These are phyloP conservation scores for Collybia nuda DNA, from an alignment of 768 basidiomycete genomes.

Conservation along the genomic window DNA sequence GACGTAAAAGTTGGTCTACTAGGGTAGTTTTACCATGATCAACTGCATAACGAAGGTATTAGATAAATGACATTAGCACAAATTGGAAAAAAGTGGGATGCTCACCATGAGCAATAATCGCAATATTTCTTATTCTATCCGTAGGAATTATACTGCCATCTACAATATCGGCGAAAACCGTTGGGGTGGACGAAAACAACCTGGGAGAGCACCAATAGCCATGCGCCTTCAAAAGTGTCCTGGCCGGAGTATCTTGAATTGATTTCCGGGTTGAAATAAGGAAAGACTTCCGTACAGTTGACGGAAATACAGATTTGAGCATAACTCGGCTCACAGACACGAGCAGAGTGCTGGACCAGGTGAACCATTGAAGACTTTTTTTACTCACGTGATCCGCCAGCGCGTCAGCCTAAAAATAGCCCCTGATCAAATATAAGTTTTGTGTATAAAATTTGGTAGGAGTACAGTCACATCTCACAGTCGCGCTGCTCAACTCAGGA, in stretches of 20 bases:
- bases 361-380: no score
- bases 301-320: no score
- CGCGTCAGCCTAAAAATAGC: no score
- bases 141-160: slow-evolving; percentile 26
- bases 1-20: slow-evolving; percentile 50
- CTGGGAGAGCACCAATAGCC: background rate
- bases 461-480: no score
- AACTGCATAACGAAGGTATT: slow-evolving; percentile 23
- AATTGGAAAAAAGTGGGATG: background rate
- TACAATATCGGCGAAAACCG: slow-evolving; percentile 19
- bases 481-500: no score
- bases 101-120: slow-evolving; percentile 52
- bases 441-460: no score
- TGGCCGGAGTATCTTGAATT: background rate
- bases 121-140: slow-evolving; percentile 46
- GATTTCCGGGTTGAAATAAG: no score
- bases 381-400: no score
- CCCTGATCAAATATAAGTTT: no score
- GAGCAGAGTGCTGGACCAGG: no score
- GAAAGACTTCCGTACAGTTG: no score
- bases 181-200: slow-evolving; percentile 13
- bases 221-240: background rate
- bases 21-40: slow-evolving; percentile 56
- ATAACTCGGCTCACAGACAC: no score
- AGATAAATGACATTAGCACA: background rate